These are phyloP conservation scores for Penicillium turbatum DNA, from an alignment of 495 filamentous ascomycete genomes.

Conservation along the genomic window DNA sequence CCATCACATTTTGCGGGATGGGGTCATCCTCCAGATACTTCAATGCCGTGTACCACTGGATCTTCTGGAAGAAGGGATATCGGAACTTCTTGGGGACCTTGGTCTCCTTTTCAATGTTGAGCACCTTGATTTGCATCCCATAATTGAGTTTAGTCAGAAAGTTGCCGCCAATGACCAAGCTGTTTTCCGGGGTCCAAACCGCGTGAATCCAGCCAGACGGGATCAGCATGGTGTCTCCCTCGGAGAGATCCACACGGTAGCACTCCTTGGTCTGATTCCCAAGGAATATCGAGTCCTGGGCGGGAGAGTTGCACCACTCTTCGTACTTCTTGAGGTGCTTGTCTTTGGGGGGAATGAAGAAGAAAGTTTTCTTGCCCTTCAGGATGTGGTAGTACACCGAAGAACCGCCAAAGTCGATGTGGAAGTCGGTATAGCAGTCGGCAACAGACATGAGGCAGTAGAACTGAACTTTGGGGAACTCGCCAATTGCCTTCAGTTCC, in stretches of 20 bases:
- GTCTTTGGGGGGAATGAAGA: conserved; percentile 72
- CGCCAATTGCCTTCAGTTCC: conserved; percentile 53
- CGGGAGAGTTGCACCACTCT: conserved; percentile 69
- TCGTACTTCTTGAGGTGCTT: conserved; percentile 74
- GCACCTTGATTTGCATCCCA: conserved; percentile 65
- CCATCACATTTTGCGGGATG: conserved; percentile 53
- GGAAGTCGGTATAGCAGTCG: conserved; percentile 76
- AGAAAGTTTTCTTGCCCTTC: conserved; percentile 72
- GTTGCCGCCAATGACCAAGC: conserved; percentile 72
- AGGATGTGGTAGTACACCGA: conserved; percentile 77
- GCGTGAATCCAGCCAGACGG: conserved; percentile 80
- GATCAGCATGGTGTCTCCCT: conserved; percentile 75
- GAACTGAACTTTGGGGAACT: conserved; percentile 62
- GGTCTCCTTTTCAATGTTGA: conserved; percentile 69
- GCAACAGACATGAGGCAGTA: conserved; percentile 77
- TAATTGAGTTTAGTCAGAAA: conserved; percentile 69
- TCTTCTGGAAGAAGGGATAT: conserved; percentile 71
- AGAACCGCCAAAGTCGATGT: conserved; percentile 77
- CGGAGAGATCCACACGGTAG: conserved; percentile 65
- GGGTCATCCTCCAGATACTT: conserved; percentile 65
- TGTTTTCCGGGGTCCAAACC: conserved; percentile 74
- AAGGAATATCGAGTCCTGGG: conserved; percentile 67
- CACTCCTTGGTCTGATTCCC: conserved; percentile 68
- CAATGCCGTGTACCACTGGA: conserved; percentile 68
- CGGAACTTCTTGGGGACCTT: conserved; percentile 65